These are phyloP conservation scores for Pigoraptor vietnamica DNA, from an alignment of 78 protist genomes.

Conservation along the genomic window DNA sequence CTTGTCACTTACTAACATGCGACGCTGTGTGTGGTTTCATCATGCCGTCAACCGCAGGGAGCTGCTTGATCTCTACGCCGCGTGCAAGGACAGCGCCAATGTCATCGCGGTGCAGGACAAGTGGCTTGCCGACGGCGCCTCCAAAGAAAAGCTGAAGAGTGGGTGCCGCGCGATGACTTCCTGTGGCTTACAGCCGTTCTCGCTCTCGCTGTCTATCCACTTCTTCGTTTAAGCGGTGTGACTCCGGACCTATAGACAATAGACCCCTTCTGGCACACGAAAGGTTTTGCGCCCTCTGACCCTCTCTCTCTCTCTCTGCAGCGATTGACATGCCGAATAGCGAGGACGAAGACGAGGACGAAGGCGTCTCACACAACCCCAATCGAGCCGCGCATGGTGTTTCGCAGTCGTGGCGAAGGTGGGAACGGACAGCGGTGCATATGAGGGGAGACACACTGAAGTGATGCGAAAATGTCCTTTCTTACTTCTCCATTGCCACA, in stretches of 20 bases:
- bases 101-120: background rate
- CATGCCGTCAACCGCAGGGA: no score
- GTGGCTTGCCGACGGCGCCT: background rate
- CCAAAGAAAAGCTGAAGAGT: constrained; percentile 8
- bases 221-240: no score
- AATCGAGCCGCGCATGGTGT: background rate
- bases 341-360: background rate
- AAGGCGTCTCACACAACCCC: background rate
- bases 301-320: background rate
- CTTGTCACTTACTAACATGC: no score
- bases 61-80: background rate
- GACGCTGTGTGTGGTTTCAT: no score
- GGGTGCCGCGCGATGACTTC: no score
- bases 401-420: background rate
- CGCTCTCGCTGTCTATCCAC: constrained; percentile 22
- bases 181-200: no score
- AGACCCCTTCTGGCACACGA: background rate
- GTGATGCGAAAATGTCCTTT: no score
- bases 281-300: background rate
- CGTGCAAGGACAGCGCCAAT: background rate
- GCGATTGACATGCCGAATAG: background rate
- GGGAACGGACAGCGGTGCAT: no score
- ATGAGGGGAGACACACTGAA: no score
- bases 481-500: background rate
- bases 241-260: background rate